Evolutionary conservation across 352 stramenopile genomes (phyloP).

Genomic region (Lagenidium sp.): DNA sequence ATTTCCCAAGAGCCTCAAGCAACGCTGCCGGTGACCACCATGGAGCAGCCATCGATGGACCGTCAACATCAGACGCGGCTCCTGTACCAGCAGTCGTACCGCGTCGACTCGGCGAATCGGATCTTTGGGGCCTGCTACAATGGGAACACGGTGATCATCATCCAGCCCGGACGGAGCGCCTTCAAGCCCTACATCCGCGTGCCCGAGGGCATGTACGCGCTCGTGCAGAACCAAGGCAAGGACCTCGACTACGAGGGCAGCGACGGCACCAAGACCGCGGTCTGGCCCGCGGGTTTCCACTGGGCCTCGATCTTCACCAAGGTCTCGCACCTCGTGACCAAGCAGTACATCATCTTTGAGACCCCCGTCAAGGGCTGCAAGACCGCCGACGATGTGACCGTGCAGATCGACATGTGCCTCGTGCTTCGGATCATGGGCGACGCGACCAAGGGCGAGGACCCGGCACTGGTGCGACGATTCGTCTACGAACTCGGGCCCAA

Average conservation of each 20-base stretch:
- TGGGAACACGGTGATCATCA: constrained; percentile 75
- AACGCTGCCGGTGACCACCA: too few relatives aligned
- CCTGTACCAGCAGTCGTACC: constrained; percentile 47
- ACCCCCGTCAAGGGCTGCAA: constrained; percentile 86
- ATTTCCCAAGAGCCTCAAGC: too few relatives aligned
- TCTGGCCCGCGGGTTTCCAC: constrained; percentile 81
- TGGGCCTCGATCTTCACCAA: constrained; percentile 65
- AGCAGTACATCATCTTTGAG: constrained; percentile 85
- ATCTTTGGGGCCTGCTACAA: constrained; percentile 74
- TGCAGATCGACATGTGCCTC: constrained; percentile 83
- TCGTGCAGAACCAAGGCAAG: constrained; percentile 79
- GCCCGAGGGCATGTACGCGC: constrained; percentile 81
- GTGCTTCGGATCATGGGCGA: constrained; percentile 88
- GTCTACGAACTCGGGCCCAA: constrained; percentile 83
- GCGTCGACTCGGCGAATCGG: constrained; percentile 61
- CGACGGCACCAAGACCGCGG: constrained; percentile 30
- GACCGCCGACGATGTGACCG: constrained; percentile 83
- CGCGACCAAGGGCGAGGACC: constrained; percentile 71
- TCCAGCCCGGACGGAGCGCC: constrained; percentile 44
- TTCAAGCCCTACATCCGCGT: constrained; percentile 82
- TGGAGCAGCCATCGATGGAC: constrained; percentile 9
- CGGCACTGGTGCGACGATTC: constrained; percentile 76
- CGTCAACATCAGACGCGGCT: constrained; percentile 41
- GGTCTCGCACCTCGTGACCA: constrained; percentile 82
- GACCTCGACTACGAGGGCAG: constrained; percentile 50